A percentile compares a stretch with the other conserved stretches of the same genome.
Conservation (phyloP, 352 stramenopile species). For the Globisporangium ultimum region DNA sequence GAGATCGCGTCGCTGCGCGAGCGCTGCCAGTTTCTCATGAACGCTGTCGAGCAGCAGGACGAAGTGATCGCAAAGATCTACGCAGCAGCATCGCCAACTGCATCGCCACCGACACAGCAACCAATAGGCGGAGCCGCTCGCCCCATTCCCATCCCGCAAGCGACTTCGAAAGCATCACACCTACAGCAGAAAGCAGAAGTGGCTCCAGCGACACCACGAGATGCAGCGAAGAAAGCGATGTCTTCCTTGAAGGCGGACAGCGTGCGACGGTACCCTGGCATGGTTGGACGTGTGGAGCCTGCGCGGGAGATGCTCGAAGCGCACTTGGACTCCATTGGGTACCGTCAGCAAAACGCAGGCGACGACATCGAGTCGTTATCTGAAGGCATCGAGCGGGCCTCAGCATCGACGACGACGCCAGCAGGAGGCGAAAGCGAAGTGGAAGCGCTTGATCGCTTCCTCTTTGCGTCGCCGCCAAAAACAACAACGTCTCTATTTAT, state of each 20-base stretch:
- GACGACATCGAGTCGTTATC: slow-evolving; percentile 35
- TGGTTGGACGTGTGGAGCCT: slow-evolving; percentile 27
- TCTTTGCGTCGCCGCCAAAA: slow-evolving; percentile 28
- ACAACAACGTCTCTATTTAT: slow-evolving; percentile 22
- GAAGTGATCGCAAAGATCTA: slow-evolving; percentile 81
- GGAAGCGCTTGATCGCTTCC: slow-evolving; percentile 15
- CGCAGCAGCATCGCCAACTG: slow-evolving; percentile 21
- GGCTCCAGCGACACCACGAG: not conserved
- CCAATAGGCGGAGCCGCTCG: not conserved
- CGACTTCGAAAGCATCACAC: slow-evolving; percentile 4
- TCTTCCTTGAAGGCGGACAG: slow-evolving; percentile 2
- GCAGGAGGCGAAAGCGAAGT: slow-evolving; percentile 3
- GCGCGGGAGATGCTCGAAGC: slow-evolving; percentile 39
- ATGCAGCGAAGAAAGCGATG: too few relatives aligned
- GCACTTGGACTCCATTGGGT: slow-evolving; percentile 50
- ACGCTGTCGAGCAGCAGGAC: slow-evolving; percentile 72
- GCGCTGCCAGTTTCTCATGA: slow-evolving; percentile 55
- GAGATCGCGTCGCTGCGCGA: slow-evolving; percentile 65
- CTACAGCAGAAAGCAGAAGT: slow-evolving; percentile 10
- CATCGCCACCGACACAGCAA: slow-evolving; percentile 2
- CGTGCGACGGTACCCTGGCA: slow-evolving; percentile 25
- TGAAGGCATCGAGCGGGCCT: slow-evolving; percentile 14
- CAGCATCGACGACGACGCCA: not conserved
- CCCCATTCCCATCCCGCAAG: not conserved
- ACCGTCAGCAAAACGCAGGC: slow-evolving; percentile 27